A percentile compares a stretch with the other conserved stretches of the same genome.
These are phyloP conservation scores for Vigna unguiculata DNA, from an alignment of 306 rosid genomes.

Conservation along the genomic window DNA sequence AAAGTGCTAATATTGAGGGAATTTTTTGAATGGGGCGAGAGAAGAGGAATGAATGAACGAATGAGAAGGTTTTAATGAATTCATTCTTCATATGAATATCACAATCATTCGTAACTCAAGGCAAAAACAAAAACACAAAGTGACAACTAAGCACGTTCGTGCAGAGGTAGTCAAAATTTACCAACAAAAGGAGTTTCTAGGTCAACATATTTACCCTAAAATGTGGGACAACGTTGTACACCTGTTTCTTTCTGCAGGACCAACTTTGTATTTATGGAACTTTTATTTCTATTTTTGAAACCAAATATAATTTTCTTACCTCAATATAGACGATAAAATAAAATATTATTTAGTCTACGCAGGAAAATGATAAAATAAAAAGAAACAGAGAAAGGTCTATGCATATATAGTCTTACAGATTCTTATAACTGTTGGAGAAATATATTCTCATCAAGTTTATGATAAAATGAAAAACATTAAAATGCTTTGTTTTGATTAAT, in stretches of 20 bases:
- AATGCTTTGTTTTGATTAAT: no score
- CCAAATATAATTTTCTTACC: background rate
- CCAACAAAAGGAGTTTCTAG: background rate
- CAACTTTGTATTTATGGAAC: background rate
- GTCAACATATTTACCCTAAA: slow-evolving; percentile 21
- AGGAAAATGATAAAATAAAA: no score
- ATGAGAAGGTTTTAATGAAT: background rate
- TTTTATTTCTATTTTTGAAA: slow-evolving; percentile 7
- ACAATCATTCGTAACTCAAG: background rate
- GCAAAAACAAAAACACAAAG: background rate
- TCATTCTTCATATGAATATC: background rate
- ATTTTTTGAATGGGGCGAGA: background rate
- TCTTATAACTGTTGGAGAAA: no score
- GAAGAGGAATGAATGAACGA: background rate
- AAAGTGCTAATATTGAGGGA: slow-evolving; percentile 10
- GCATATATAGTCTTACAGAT: background rate
- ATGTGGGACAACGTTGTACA: background rate
- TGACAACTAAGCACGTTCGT: slow-evolving; percentile 11
- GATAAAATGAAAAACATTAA: no score
- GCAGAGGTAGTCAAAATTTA: slow-evolving; percentile 16
- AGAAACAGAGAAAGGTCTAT: background rate
- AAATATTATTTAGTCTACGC: background rate
- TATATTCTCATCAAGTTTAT: no score
- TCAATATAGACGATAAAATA: background rate
- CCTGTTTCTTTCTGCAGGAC: background rate